Evolutionary conservation across 306 rosid species (phyloP), one percentile per base, ranked within the genome.

Genomic region (Trichosanthes cucumerina): DNA sequence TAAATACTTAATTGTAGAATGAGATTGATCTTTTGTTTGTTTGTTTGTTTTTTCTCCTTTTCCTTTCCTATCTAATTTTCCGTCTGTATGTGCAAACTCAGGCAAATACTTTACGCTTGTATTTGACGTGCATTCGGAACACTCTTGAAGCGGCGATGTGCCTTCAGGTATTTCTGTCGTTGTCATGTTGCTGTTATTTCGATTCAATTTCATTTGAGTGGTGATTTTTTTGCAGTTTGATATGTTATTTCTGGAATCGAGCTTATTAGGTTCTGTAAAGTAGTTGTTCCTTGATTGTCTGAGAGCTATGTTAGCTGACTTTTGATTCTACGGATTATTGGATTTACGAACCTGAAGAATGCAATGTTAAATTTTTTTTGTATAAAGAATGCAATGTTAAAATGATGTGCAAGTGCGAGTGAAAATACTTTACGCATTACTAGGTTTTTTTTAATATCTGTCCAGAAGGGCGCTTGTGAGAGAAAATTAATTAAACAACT

Each of bases 81-180:
- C 12, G n/a, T 13, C 6, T 70, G 26, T 71, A 39, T 21, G 10
- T 69, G 46, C 11, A 78, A 63, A 49, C 54, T 78, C 87, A 92
- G 97, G 89, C 92, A 15, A 86, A 77, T 81, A 68, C 98, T 4
- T 82, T 85, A 81, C 88, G 97, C 14, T 84, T 88, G 82, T 92
- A 95, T 86, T 84, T 95, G 88, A 85, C 92, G 56, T 95, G 97
- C 83, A 89, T 92, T 75, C 84, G 97, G 58, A 95, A 91, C 86
- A 95, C 99, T 5, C 97, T 95, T 19, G 93, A 95, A 53, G 99
- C 97, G 7, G 97, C 99, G 18, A 85, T 95, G 99, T 95, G 99
- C 86, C 88, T 95, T 47, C 98, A 95, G 91, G 98, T 93, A 81
- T 11, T 31, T 41, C 15, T 52, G 11, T 58, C 68, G 11, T 39